A percentile compares a stretch with the other conserved stretches of the same genome.
phyloP scores from a whole-genome alignment of 23 red algal species.

The Chondrus crispus region DNA sequence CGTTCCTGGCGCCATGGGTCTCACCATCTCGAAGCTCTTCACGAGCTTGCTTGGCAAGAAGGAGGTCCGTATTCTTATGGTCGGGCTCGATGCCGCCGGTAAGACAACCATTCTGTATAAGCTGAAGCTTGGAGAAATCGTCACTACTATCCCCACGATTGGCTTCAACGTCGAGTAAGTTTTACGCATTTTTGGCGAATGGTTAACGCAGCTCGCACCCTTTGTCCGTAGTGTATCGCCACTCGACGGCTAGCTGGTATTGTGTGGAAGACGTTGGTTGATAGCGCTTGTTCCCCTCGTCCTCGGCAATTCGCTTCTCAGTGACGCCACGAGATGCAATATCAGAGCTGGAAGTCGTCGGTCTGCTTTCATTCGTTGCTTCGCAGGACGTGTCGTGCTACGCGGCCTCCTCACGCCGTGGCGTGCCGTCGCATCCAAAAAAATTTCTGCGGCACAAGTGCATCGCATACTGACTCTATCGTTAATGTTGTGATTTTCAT shows the following conservation, averaged over 20 bases:
- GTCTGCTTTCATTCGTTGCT: too few relatives aligned
- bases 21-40: constrained; percentile 91
- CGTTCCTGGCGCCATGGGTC: constrained; percentile 84
- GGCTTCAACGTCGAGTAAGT: constrained; percentile 87
- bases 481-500: not conserved
- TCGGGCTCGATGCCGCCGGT: constrained; percentile 92
- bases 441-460: too few relatives aligned
- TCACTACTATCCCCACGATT: constrained; percentile 99
- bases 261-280: too few relatives aligned
- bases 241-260: too few relatives aligned
- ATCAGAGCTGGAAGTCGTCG: too few relatives aligned
- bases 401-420: too few relatives aligned
- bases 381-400: too few relatives aligned
- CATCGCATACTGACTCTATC: too few relatives aligned
- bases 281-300: too few relatives aligned
- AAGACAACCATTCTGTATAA: constrained; percentile 99
- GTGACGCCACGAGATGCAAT: too few relatives aligned
- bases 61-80: constrained; percentile 96
- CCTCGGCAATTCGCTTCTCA: too few relatives aligned
- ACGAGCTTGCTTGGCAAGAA: constrained; percentile 91
- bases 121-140: constrained; percentile 99
- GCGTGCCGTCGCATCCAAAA: too few relatives aligned
- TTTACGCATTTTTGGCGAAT: not conserved
- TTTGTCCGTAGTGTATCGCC: not conserved
- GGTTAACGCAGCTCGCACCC: not conserved